Evolutionary conservation across 2,329 filamentous ascomycete genomes (phyloP), one percentile per base, ranked within the genome.

Genomic region (Myriosclerotinia scirpicola): DNA sequence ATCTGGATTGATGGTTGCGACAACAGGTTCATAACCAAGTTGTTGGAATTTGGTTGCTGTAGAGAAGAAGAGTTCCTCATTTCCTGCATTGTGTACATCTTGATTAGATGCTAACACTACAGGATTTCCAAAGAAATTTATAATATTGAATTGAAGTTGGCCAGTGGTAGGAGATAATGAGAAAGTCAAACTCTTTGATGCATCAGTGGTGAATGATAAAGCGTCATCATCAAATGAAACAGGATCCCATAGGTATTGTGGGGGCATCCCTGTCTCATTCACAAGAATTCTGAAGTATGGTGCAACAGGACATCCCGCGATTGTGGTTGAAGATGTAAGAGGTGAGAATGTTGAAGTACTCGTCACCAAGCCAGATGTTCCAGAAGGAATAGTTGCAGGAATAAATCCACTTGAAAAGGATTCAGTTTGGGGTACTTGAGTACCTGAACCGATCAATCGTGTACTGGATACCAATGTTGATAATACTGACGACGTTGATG

Each of bases 191-290:
- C 69, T 69, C 53, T 67, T 4, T 14, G 22, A 36, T n/a, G 15
- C 2, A 52, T 68, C 56, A 9, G 40, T 22, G 14, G 68, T 69
- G 48, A 68, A 70, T 20, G 61, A 50, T 17, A 70, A 62, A 12
- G 66, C 64, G 54, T 70, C 69, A 56, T 69, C 69, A 26, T 55
- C 64, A 7, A 63, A 50, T 22, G 68, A 63, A 5, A 59, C n/a
- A 34, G 68, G 68, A 53, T 70, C 69, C 54, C 67, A 70, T 17
- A 70, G 61, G 59, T 69, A 70, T 44, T 69, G 66, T 22, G 65
- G 15, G 12, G 40, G 38, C 20, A 38, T 36, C 22, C 50, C 68
- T 22, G 56, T 52, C n/a, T 65, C 64, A 14, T 64, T 59, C 22
- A 65, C 68, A 14, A 67, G 42, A n/a, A 70, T 69, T n/a, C 53